A percentile compares a stretch with the other conserved stretches of the same genome.
Evolutionary conservation across 2,329 filamentous ascomycete genomes (phyloP).

Genomic region (Pseudocercospora fijiensis): DNA sequence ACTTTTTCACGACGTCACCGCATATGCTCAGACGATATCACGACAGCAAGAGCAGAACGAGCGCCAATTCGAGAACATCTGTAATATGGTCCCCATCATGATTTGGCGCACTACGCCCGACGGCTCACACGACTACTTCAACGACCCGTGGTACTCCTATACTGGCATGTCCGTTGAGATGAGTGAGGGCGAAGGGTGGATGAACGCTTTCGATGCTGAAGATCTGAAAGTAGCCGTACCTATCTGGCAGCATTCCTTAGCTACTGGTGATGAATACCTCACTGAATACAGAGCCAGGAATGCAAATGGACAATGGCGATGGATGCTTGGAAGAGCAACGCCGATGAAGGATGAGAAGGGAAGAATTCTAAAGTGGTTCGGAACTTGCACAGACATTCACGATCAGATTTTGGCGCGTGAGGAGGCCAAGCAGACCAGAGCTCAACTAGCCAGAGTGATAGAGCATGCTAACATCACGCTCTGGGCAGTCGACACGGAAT

Average conservation of each 20-base stretch:
- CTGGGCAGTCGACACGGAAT: slow-evolving; percentile 66
- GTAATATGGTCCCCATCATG: slow-evolving; percentile 59
- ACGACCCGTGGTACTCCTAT: slow-evolving; percentile 73
- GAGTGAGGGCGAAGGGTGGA: slow-evolving; percentile 64
- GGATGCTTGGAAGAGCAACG: slow-evolving; percentile 71
- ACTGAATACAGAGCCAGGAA: slow-evolving; percentile 70
- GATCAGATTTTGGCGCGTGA: slow-evolving; percentile 69
- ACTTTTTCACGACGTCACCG: slow-evolving; percentile 70
- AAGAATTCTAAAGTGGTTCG: slow-evolving; percentile 75
- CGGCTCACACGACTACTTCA: slow-evolving; percentile 70
- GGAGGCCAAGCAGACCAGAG: slow-evolving; percentile 63
- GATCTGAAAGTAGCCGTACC: slow-evolving; percentile 59
- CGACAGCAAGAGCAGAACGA: slow-evolving; percentile 70
- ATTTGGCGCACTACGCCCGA: slow-evolving; percentile 70
- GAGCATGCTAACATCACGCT: slow-evolving; percentile 73
- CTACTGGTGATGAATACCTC: slow-evolving; percentile 66
- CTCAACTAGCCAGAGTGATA: slow-evolving; percentile 71
- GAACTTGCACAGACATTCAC: slow-evolving; percentile 77
- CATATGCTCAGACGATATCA: slow-evolving; percentile 66
- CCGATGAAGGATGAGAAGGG: slow-evolving; percentile 67
- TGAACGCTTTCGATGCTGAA: slow-evolving; percentile 66
- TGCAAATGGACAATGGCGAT: slow-evolving; percentile 69
- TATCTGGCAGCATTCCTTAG: slow-evolving; percentile 62
- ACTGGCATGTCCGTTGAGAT: slow-evolving; percentile 65
- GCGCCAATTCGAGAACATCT: slow-evolving; percentile 71